Percentiles rank a stretch among this genome's conserved stretches.
phyloP scores from a whole-genome alignment of 495 filamentous ascomycete genomes.

The Xylaria telfairii region DNA sequence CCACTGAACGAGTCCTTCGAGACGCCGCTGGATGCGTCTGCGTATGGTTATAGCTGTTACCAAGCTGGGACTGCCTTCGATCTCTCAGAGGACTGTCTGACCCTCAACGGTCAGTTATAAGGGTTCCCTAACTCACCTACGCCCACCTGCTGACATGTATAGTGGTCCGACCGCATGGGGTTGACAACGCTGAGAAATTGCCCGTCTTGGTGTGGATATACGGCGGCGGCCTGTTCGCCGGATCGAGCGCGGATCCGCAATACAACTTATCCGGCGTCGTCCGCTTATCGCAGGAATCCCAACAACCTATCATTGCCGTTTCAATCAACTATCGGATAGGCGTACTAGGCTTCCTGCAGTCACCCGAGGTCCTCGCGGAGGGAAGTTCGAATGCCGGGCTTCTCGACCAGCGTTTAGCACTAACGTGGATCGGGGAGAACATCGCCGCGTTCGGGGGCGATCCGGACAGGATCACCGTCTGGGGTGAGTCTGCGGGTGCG shows the following conservation, averaged over 20 bases:
- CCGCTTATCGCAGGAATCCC: not conserved
- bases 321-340: not conserved
- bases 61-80: not conserved
- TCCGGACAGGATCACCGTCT: slow-evolving; percentile 51
- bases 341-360: not conserved
- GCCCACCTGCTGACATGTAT: not conserved
- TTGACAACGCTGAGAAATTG: not conserved
- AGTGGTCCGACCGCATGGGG: not conserved
- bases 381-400: slow-evolving; percentile 16
- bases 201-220: slow-evolving; percentile 65
- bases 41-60: not conserved
- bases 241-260: slow-evolving; percentile 51
- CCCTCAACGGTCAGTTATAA: not conserved
- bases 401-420: slow-evolving; percentile 41
- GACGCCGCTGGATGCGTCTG: not conserved
- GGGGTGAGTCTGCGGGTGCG: slow-evolving; percentile 49
- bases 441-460: slow-evolving; percentile 51
- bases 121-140: not conserved
- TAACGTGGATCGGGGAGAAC: slow-evolving; percentile 54
- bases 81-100: slow-evolving; percentile 12
- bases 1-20: not conserved
- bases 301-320: not conserved
- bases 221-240: slow-evolving; percentile 62
- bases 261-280: slow-evolving; percentile 51
- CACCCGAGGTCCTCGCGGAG: not conserved